A percentile compares a stretch with the other conserved stretches of the same genome.
These are phyloP conservation scores for Wickerhamomyces sp. DNA, from an alignment of 1,139 yeast species.

Conservation along the genomic window DNA sequence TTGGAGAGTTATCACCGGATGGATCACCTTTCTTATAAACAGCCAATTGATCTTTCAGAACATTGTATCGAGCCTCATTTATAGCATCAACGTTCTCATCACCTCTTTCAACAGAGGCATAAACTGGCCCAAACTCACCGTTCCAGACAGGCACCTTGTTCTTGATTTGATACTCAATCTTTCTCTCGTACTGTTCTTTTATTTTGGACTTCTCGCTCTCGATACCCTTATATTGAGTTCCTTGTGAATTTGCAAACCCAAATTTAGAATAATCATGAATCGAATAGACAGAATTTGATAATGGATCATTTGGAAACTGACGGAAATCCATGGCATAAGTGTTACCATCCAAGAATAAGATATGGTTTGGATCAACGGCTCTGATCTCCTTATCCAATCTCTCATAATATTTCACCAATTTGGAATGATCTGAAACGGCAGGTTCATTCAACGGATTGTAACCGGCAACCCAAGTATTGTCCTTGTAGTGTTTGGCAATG, in stretches of 20 bases:
- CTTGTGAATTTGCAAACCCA: slow-evolving; percentile 18
- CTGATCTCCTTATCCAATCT: slow-evolving; percentile 16
- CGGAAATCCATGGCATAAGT: slow-evolving; percentile 20
- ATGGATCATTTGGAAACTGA: slow-evolving; percentile 13
- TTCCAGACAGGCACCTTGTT: slow-evolving; percentile 21
- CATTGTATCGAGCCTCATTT: slow-evolving; percentile 15
- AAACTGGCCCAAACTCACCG: slow-evolving; percentile 22
- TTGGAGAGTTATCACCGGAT: slow-evolving; percentile 19
- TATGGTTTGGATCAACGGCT: slow-evolving; percentile 18
- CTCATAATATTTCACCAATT: slow-evolving; percentile 13
- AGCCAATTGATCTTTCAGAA: slow-evolving; percentile 17
- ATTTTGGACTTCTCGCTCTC: slow-evolving; percentile 11
- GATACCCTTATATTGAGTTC: slow-evolving; percentile 6
- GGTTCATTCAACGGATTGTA: slow-evolving; percentile 22
- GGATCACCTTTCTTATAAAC: slow-evolving; percentile 20
- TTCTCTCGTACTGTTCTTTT: slow-evolving; percentile 15
- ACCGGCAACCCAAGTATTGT: slow-evolving; percentile 20
- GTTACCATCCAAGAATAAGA: slow-evolving; percentile 20
- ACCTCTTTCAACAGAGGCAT: slow-evolving; percentile 20
- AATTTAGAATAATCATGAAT: slow-evolving; percentile 17
- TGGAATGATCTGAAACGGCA: slow-evolving; percentile 18
- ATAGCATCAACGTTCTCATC: slow-evolving; percentile 11
- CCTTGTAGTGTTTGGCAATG: slow-evolving; percentile 19
- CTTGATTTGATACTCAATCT: slow-evolving; percentile 14
- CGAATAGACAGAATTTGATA: slow-evolving; percentile 17